Evolutionary conservation across 1,139 yeast species (phyloP), one percentile per base, ranked within the genome.

Genomic region (Suhomyces panamericanus): DNA sequence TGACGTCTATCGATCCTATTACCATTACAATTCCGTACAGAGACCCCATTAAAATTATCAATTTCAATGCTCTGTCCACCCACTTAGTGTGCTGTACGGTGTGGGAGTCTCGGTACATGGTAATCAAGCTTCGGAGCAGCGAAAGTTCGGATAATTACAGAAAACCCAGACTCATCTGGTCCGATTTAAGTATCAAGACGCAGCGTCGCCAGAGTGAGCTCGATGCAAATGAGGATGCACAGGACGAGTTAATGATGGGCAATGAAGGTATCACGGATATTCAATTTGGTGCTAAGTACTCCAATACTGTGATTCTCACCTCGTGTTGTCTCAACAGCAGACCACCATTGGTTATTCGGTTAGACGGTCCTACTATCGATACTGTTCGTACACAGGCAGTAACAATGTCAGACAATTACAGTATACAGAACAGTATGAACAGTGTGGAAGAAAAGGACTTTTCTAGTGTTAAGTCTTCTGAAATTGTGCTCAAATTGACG

Each of bases 201-300:
- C 51, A 49, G 20, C 45, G 56, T 8, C 47, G 54, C 10, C 43
- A 39, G 14, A 48, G 49, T 31, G 48, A 53, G 12, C 49, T 34
- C n/a, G 53, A 48, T 6, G 43, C 41, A 6, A 40, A 40, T 13
- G 47, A 49, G 1, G 54, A 55, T 16, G 53, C 53, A 6, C 69
- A 63, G 20, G 61, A 60, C 45, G 56, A 54, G 30, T 55, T 67
- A 35, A 70, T 70, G 72, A 69, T 85, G 59, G 93, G 87, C 48
- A 81, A 85, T 50, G 97, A 91, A 59, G 97, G 97, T 1, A 86
- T 90, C 38, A 91, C 98, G 0, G 88, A 85, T 50, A 69, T 87
- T n/a, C 78, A 79, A 47, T 85, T 90, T 62, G 77, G 77, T 1
- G 56, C 60, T 8, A 57, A 63, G 12, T 51, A 48, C 39, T 60